A percentile compares a stretch with the other conserved stretches of the same genome.
Conservation (phyloP, 1,284 basidiomycete species). For the Boletellus sp. region DNA sequence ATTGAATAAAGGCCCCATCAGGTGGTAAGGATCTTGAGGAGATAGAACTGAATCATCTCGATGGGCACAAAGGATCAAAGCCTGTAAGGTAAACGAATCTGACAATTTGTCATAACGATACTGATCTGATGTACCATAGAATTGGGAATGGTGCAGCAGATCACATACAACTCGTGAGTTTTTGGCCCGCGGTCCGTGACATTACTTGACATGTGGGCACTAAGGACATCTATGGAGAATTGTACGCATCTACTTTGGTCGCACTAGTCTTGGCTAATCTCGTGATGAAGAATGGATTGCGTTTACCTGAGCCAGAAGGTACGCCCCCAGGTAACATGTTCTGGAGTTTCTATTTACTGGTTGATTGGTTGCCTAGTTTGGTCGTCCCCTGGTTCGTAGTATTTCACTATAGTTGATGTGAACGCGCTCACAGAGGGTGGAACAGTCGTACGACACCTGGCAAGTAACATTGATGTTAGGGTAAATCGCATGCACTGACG, state of each 20-base stretch:
- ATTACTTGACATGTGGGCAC: background rate
- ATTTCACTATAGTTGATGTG: constrained; percentile 8
- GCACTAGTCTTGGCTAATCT: constrained; percentile 1
- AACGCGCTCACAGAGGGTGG: constrained; percentile 8
- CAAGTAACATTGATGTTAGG: constrained; percentile 18
- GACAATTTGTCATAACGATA: background rate
- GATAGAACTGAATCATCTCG: constrained; percentile 76
- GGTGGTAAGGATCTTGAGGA: constrained; percentile 83
- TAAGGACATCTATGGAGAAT: constrained; percentile 89
- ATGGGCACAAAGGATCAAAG: constrained; percentile 81
- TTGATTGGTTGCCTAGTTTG: constrained; percentile 35
- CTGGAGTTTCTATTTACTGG: background rate
- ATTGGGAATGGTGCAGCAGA: constrained; percentile 90
- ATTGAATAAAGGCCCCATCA: constrained; percentile 23
- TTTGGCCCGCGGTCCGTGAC: background rate
- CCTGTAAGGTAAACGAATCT: constrained; percentile 52
- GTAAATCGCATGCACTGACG: background rate
- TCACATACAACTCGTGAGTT: constrained; percentile 77
- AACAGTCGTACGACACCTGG: constrained; percentile 58
- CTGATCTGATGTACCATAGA: constrained; percentile 33
- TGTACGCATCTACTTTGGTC: constrained; percentile 42
- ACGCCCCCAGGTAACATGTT: constrained; percentile 11
- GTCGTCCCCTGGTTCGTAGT: constrained; percentile 42
- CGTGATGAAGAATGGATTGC: constrained; percentile 74
- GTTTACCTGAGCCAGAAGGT: constrained; percentile 93